Percentiles rank a stretch among this genome's conserved stretches.
Conservation (phyloP, 257 asterid genomes). For the Solanum etuberosum region DNA sequence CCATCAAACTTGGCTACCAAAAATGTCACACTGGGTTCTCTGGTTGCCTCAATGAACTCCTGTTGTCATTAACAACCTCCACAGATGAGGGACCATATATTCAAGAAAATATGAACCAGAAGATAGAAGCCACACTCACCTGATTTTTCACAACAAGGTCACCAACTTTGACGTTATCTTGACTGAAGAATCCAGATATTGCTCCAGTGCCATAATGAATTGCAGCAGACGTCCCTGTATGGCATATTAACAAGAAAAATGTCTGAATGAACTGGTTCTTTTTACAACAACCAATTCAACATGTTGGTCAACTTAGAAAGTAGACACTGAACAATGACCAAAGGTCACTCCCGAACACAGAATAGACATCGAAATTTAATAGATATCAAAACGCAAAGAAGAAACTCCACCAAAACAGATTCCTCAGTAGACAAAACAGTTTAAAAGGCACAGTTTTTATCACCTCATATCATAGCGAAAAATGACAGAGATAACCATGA, state of each 20-base stretch:
- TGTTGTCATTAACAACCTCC: conserved; percentile 9
- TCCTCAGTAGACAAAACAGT: neutral
- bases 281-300: neutral
- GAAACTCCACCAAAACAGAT: neutral
- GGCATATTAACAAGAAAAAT: neutral
- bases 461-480: neutral
- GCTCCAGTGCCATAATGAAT: conserved; percentile 75
- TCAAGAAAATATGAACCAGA: neutral
- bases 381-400: neutral
- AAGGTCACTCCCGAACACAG: neutral
- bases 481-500: neutral
- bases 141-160: conserved; percentile 50
- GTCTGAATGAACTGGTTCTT: neutral
- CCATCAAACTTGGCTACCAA: conserved; percentile 97
- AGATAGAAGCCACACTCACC: conserved; percentile 20
- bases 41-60: conserved; percentile 91
- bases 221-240: conserved; percentile 58
- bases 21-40: conserved; percentile 82
- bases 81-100: neutral
- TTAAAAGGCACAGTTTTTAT: neutral
- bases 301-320: neutral
- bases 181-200: conserved; percentile 66
- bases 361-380: neutral
- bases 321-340: neutral
- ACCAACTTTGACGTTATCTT: conserved; percentile 46